Percentiles rank a stretch among this genome's conserved stretches.
These are phyloP conservation scores for Colletotrichum somersetense DNA, from an alignment of 2,329 filamentous ascomycete species.

Conservation along the genomic window DNA sequence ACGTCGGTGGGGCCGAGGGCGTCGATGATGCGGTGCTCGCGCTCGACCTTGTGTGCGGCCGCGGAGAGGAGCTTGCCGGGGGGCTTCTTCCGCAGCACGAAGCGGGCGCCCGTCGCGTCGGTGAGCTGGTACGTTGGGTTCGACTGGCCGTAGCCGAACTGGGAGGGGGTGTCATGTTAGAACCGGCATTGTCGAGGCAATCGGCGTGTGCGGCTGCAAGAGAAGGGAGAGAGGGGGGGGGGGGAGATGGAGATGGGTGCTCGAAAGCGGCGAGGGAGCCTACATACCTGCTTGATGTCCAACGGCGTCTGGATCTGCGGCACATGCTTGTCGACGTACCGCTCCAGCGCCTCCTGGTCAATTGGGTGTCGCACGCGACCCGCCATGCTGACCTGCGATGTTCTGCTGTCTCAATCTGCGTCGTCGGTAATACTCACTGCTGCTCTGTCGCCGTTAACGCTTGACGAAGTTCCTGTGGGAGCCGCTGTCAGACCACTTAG, in stretches of 20 bases:
- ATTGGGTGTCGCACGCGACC: constrained; percentile 92
- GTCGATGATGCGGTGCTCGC: constrained; percentile 91
- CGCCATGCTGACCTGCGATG: constrained; percentile 70
- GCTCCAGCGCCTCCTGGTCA: constrained; percentile 82
- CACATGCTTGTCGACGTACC: constrained; percentile 82
- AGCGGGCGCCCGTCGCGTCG: constrained; percentile 75
- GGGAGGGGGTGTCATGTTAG: constrained; percentile 17
- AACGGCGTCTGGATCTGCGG: constrained; percentile 86
- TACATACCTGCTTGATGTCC: constrained; percentile 85
- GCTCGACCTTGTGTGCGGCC: constrained; percentile 95
- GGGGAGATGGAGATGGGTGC: constrained; percentile 6
- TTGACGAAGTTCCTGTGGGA: neutral
- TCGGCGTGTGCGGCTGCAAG: neutral
- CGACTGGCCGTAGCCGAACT: constrained; percentile 98
- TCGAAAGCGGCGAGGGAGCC: neutral
- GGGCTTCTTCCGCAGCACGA: constrained; percentile 97
- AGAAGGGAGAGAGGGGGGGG: neutral
- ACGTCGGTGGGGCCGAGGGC: constrained; percentile 84
- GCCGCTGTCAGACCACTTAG: neutral
- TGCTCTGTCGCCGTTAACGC: neutral
- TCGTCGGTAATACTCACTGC: neutral
- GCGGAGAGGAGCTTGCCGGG: constrained; percentile 94
- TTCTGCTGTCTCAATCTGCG: neutral
- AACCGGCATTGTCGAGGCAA: neutral
- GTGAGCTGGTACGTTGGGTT: constrained; percentile 97